Evolutionary conservation across 768 basidiomycete genomes (phyloP), one percentile per base, ranked within the genome.

Genomic region (Solioccasus polychromus): DNA sequence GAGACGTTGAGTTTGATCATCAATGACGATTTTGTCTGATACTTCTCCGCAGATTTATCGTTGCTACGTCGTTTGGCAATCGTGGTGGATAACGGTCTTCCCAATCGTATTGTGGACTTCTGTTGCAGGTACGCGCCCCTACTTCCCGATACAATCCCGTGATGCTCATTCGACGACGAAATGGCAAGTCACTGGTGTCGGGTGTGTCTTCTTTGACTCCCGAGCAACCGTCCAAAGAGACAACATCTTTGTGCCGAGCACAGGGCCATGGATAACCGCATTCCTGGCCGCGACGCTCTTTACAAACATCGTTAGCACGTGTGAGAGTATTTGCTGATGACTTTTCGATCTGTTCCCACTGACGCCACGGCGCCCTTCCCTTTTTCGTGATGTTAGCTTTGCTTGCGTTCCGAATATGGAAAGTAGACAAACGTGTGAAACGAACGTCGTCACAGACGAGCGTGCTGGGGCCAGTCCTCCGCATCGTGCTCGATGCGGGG

Each of bases 21-120:
- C n/a, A n/a, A n/a, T n/a, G n/a, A n/a, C n/a, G n/a, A n/a, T n/a
- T n/a, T n/a, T n/a, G n/a, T n/a, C n/a, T n/a, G n/a, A n/a, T n/a
- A n/a, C n/a, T n/a, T n/a, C n/a, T n/a, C n/a, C n/a, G n/a, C 31
- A 62, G 60, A 60, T 63, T 30, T 57, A 63, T 38, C 56, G 60
- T 10, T 63, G 60, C 38, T 60, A 56, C 15, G 48, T 58, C 25
- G 58, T 62, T n/a, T 62, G 60, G 62, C 43, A 52, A 23, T 59
- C 54, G 1, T 45, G 45, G 50, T 52, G 44, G 35, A 42, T 60
- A n/a, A 45, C 50, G 22, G 31, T 47, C 12, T n/a, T 63, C 26
- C 60, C 61, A 20, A n/a, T 48, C 12, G 4, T 52, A 4, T 29
- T 57, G 47, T 55, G 54, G 52, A 29, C 18, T 42, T 60, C 40